These are phyloP conservation scores for Collybiopsis confluens DNA, from an alignment of 768 basidiomycete genomes.

Conservation along the genomic window DNA sequence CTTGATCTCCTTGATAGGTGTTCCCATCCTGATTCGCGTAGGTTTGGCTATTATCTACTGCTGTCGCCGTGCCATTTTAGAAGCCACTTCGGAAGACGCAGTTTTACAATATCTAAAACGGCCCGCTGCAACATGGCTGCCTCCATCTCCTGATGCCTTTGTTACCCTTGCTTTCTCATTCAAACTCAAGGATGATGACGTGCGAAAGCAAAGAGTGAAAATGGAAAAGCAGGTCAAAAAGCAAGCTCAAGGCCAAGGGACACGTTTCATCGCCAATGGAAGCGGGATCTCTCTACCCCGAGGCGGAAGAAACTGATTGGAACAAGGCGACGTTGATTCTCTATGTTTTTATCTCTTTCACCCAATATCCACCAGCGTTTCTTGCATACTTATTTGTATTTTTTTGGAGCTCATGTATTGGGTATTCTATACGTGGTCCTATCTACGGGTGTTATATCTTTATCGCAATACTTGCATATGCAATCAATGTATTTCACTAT, in stretches of 20 bases:
- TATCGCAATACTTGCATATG: no score
- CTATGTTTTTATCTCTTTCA: not conserved
- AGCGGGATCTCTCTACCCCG: conserved; percentile 9
- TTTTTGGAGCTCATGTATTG: no score
- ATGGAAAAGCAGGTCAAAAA: conserved; percentile 71
- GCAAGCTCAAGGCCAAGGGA: conserved; percentile 34
- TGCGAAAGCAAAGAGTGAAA: conserved; percentile 71
- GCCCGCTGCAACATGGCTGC: conserved; percentile 51
- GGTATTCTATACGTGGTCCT: no score
- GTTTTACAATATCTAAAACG: conserved; percentile 44
- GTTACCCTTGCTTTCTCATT: conserved; percentile 57
- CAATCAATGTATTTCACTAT: no score
- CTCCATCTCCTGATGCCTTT: conserved; percentile 57
- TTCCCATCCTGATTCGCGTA: conserved; percentile 71
- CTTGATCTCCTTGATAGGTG: conserved; percentile 37
- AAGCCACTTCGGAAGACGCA: conserved; percentile 41
- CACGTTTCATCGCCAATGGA: not conserved
- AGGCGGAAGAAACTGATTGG: not conserved
- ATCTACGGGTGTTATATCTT: no score
- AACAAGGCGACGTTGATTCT: not conserved
- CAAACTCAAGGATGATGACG: conserved; percentile 76
- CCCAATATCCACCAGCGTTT: not conserved
- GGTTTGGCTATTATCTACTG: conserved; percentile 62
- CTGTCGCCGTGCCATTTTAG: conserved; percentile 56
- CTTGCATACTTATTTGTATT: no score